Evolutionary conservation across 2,329 filamentous ascomycete species (phyloP), one percentile per base, ranked within the genome.

Genomic region (Colletotrichum spinosum): DNA sequence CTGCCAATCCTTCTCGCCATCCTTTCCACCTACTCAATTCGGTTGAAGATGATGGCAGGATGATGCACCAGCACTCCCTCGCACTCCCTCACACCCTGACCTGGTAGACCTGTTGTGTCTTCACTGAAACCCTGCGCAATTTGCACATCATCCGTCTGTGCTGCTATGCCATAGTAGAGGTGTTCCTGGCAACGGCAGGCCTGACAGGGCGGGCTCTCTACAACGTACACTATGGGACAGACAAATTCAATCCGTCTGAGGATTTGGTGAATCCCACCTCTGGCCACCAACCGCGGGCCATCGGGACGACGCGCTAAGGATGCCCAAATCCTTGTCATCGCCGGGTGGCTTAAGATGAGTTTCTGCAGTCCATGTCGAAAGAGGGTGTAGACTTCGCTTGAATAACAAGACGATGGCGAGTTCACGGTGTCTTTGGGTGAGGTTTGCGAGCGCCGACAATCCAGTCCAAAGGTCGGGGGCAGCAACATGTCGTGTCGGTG

Each of bases 221-320:
- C 15, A 17, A 17, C 15, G 15, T 17, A 17, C 15, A 17, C 13
- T 15, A 15, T 52, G 57, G 57, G 62, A 39, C 57, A 52, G 34
- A 65, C 15, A 25, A 25, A 25, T 25, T 25, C 25, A 13, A 52
- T 38, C 52, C 58, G 25, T 57, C 46, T 65, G 58, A 62, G 58
- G 34, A 38, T 53, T 51, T 52, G 35, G 13, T 15, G 48, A 15
- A 13, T 35, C 45, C 33, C 57, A 35, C 42, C 37, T 35, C n/a
- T 56, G 35, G 58, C 35, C 10, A 42, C 17, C 17, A 15, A 15
- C 51, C 44, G 39, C 45, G 61, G 61, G 46, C 39, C 15, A 6
- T 9, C 63, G 63, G 63, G 41, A 62, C 53, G 41, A 25, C 44
- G 48, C 58, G 52, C 63, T 62, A 53, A 25, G n/a, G 44, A 34